Base-by-base conservation (phyloP, 371 early-diverging fungal genomes). In the Apophysomyces elegans region DNA sequence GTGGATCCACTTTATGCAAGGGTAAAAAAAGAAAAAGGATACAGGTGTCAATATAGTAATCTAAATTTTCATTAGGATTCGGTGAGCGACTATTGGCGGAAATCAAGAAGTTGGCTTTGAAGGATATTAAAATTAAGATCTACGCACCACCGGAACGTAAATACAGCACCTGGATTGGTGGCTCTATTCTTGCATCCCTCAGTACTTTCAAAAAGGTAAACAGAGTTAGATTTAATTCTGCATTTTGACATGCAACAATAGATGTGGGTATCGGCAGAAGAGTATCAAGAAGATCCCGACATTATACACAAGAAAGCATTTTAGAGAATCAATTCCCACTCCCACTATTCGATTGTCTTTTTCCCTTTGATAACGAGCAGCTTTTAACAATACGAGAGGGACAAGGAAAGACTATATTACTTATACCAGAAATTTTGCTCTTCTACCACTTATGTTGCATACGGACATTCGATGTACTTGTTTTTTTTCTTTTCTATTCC, bases 161-260 rank as follows among this genome's bases (percentile, higher is more conserved):
- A 80, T 98, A 95, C 80, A 92, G 94, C 59, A 96, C 96, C 26
- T 98, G 99, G 98, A 96, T 97, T 68, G 99, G 99, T 67, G 99
- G 99, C 2, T 93, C 95, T 35, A 97, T 96, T 78, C 75, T 97
- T 43, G 96, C 96, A 14, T 90, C 92, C 5, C 83, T 95, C 61
- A 85, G 85, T 64, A 87, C 89, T 18, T 88, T 88, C 21, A 50
- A 50, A 50, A 50, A 50, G 54, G 54, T 21, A 50, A 50, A 26
- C 32, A 26, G 32, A 26, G 32, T 1, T 26, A 26, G 2, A 26
- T 3, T 26, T 26, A 26, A 26, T 26, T 26, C 32, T 26, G 32
- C 32, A 26, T 26, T 26, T 26, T 26, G 32, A 26, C 32, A 26
- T 26, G 32, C 32, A 26, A 26, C 32, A 26, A 26, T 73, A 86